These are phyloP conservation scores for Primulina huaijiensis DNA, from an alignment of 257 asterid species.

Conservation along the genomic window DNA sequence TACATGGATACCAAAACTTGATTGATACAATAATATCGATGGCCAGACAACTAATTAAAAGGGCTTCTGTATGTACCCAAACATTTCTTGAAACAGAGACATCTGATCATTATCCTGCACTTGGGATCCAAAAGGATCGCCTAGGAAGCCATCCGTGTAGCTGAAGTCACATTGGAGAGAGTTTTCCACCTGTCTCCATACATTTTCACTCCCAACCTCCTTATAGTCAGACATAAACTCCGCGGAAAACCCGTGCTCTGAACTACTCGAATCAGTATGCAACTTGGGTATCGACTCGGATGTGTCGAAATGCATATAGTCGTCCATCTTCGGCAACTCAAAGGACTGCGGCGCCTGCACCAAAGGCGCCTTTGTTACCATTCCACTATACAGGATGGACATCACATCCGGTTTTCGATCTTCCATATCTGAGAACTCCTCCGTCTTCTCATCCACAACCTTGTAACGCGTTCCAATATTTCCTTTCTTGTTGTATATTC, in stretches of 20 bases:
- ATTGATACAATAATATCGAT: slow-evolving; percentile 11
- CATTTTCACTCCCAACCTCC: slow-evolving; percentile 52
- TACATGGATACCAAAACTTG: slow-evolving; percentile 3
- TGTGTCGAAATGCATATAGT: slow-evolving; percentile 32
- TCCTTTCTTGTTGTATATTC: slow-evolving; percentile 74
- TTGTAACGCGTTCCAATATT: slow-evolving; percentile 41
- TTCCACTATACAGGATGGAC: slow-evolving; percentile 11
- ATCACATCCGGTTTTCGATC: slow-evolving; percentile 41
- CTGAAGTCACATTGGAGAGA: slow-evolving; percentile 27
- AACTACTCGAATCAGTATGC: slow-evolving; percentile 49
- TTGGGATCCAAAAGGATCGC: slow-evolving; percentile 30
- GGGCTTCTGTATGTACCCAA: slow-evolving; percentile 27
- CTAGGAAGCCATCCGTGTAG: slow-evolving; percentile 30
- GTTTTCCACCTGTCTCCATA: slow-evolving; percentile 39
- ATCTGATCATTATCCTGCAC: slow-evolving; percentile 28
- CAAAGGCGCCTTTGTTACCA: slow-evolving; percentile 20
- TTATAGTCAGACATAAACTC: slow-evolving; percentile 35
- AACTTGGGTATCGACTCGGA: slow-evolving; percentile 44
- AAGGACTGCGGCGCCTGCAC: slow-evolving; percentile 20
- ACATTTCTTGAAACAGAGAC: slow-evolving; percentile 33
- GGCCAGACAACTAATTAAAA: slow-evolving; percentile 5
- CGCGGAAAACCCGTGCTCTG: slow-evolving; percentile 42
- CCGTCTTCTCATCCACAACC: slow-evolving; percentile 22
- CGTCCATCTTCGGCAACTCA: slow-evolving; percentile 26
- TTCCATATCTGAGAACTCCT: slow-evolving; percentile 32